These are phyloP conservation scores for Sclerotinia glacialis DNA, from an alignment of 2,329 filamentous ascomycete species.

Conservation along the genomic window DNA sequence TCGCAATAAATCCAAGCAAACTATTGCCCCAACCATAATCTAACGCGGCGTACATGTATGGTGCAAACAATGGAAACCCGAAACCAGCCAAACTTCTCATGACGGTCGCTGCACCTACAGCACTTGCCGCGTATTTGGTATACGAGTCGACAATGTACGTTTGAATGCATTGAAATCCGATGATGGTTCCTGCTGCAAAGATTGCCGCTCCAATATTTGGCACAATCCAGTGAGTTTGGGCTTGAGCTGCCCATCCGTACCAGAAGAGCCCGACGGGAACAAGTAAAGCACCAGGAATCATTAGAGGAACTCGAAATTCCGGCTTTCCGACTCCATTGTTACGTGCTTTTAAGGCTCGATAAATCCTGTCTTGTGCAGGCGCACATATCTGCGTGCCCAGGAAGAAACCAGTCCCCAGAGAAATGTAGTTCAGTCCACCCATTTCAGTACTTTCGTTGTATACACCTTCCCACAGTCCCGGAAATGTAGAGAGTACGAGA, in stretches of 20 bases:
- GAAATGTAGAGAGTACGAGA: slow-evolving; percentile 58
- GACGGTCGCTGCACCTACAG: slow-evolving; percentile 42
- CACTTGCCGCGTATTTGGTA: slow-evolving; percentile 40
- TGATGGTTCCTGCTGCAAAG: slow-evolving; percentile 48
- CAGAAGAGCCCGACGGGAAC: slow-evolving; percentile 56
- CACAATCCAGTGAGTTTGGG: slow-evolving; percentile 53
- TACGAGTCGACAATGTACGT: slow-evolving; percentile 56
- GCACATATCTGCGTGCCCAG: slow-evolving; percentile 41
- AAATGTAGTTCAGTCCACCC: slow-evolving; percentile 55
- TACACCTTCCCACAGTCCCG: slow-evolving; percentile 52
- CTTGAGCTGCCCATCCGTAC: slow-evolving; percentile 57
- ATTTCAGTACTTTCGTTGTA: slow-evolving; percentile 58
- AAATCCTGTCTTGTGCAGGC: slow-evolving; percentile 39
- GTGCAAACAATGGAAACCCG: slow-evolving; percentile 35
- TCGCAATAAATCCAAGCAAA: slow-evolving; percentile 48
- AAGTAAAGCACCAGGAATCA: slow-evolving; percentile 53
- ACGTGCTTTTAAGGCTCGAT: slow-evolving; percentile 31
- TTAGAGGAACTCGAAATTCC: slow-evolving; percentile 62
- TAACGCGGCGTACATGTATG: slow-evolving; percentile 36
- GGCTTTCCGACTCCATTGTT: slow-evolving; percentile 44
- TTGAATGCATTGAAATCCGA: slow-evolving; percentile 39
- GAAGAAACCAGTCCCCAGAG: slow-evolving; percentile 46
- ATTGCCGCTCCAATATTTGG: slow-evolving; percentile 55
- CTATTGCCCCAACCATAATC: slow-evolving; percentile 51
- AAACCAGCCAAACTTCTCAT: slow-evolving; percentile 36